phyloP scores from a whole-genome alignment of 108 stramenopile species.

The Nannochloropsis gaditana region DNA sequence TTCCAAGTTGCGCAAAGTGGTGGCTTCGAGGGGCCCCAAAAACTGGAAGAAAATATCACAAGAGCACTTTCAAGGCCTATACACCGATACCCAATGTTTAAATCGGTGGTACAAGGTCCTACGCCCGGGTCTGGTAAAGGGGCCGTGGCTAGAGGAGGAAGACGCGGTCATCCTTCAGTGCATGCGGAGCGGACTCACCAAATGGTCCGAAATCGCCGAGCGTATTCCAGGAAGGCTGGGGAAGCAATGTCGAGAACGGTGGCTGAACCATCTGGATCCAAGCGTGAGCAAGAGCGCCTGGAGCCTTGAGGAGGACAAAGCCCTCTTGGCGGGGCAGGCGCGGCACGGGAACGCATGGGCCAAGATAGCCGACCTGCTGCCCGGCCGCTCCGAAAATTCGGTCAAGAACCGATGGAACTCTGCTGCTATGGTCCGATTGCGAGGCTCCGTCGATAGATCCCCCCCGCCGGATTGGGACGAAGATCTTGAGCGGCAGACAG shows the following conservation, averaged over 20 bases:
- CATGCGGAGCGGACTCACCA: conserved; percentile 39
- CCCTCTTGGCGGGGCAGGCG: conserved; percentile 41
- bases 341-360: conserved; percentile 19
- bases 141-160: conserved; percentile 58
- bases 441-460: no score
- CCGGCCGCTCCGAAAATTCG: conserved; percentile 63
- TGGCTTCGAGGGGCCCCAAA: conserved; percentile 3
- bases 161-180: conserved; percentile 43
- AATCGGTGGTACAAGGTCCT: conserved; percentile 59
- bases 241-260: conserved; percentile 62
- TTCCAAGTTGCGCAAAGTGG: conserved; percentile 32
- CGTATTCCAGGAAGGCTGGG: conserved; percentile 49
- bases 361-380: conserved; percentile 66
- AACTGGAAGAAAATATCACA: conserved; percentile 11
- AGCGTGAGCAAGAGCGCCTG: conserved; percentile 51
- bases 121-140: conserved; percentile 74
- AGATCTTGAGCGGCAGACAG: no score
- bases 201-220: conserved; percentile 49
- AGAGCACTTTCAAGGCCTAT: neutral
- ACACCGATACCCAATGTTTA: neutral
- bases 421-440: neutral
- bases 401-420: conserved; percentile 51
- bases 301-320: conserved; percentile 52
- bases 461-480: no score
- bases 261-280: conserved; percentile 60